Percentiles rank a stretch among this genome's conserved stretches.
phyloP scores from a whole-genome alignment of 2,329 filamentous ascomycete genomes.

The Sporothrix variecibatus region DNA sequence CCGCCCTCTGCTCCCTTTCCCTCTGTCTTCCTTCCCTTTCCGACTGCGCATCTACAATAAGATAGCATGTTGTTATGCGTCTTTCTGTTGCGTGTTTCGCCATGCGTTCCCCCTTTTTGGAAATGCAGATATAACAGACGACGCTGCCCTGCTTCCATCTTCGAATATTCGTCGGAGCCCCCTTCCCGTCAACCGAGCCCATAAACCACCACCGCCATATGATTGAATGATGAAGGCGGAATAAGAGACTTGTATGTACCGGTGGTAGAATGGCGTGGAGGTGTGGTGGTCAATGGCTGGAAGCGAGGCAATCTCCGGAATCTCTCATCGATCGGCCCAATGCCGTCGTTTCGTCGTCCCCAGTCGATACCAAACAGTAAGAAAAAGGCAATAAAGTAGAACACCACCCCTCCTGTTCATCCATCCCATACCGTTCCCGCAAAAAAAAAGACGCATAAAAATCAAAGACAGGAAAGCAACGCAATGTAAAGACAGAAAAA shows the following conservation, averaged over 20 bases:
- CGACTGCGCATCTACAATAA: constrained; percentile 14
- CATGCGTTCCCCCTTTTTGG: background rate
- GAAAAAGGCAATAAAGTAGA: background rate
- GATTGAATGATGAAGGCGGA: background rate
- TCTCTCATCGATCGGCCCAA: background rate
- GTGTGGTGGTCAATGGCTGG: background rate
- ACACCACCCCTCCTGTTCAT: constrained; percentile 9
- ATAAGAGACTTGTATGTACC: constrained; percentile 15
- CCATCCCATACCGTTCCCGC: background rate
- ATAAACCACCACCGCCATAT: constrained; percentile 6
- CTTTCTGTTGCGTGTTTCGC: constrained; percentile 1
- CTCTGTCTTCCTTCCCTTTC: constrained; percentile 16
- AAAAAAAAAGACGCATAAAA: background rate
- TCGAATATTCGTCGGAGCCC: background rate
- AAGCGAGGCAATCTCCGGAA: constrained; percentile 10
- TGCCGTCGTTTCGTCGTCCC: background rate
- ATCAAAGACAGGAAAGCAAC: background rate
- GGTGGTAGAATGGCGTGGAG: constrained; percentile 1
- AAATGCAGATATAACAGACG: background rate
- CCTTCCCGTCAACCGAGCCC: constrained; percentile 10
- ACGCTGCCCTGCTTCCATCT: background rate
- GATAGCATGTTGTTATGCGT: constrained; percentile 6
- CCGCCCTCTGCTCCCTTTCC: constrained; percentile 14
- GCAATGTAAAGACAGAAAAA: constrained; percentile 8
- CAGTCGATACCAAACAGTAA: background rate